Conservation (phyloP, 192 early-diverging fungal genomes). For the Coemansia javaensis region DNA sequence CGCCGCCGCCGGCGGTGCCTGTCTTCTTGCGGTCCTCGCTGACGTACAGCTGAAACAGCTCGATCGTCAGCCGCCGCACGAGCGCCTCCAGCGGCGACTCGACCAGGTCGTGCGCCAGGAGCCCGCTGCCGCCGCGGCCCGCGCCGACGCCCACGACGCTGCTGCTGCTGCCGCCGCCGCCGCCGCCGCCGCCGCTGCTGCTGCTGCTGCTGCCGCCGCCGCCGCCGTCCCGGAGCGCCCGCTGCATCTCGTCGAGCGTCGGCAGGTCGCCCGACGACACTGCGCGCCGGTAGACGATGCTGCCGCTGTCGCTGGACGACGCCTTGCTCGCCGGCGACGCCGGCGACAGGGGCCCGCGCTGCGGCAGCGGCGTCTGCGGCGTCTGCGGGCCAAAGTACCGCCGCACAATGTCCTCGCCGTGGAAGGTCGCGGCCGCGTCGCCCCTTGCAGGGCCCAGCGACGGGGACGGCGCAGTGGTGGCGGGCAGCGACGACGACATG, state of each 20-base stretch:
- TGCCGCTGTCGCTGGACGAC: slow-evolving; percentile 4
- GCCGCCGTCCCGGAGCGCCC: background rate
- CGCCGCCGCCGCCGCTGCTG: slow-evolving; percentile 10
- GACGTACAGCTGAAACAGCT: slow-evolving; percentile 52
- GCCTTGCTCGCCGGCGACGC: slow-evolving; percentile 1
- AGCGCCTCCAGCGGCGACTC: slow-evolving; percentile 51
- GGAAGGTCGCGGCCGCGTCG: slow-evolving; percentile 3
- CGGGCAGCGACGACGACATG: slow-evolving; percentile 8
- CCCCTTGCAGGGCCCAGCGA: background rate
- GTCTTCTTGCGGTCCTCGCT: slow-evolving; percentile 42
- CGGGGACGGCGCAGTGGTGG: slow-evolving; percentile 5
- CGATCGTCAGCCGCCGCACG: slow-evolving; percentile 45
- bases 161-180: slow-evolving; percentile 4
- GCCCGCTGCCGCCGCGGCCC: slow-evolving; percentile 9
- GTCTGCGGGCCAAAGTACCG: slow-evolving; percentile 30
- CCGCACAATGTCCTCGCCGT: slow-evolving; percentile 49
- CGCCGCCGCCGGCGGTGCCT: background rate
- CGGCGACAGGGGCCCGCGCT: background rate
- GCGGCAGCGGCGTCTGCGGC: background rate
- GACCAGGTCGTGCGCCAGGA: slow-evolving; percentile 46
- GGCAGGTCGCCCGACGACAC: slow-evolving; percentile 50
- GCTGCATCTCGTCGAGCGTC: slow-evolving; percentile 24
- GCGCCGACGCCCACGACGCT: slow-evolving; percentile 4
- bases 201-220: slow-evolving; percentile 8
- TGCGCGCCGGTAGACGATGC: slow-evolving; percentile 42